Conservation (phyloP, 352 stramenopile species). For the Pythium vanterpoolii region DNA sequence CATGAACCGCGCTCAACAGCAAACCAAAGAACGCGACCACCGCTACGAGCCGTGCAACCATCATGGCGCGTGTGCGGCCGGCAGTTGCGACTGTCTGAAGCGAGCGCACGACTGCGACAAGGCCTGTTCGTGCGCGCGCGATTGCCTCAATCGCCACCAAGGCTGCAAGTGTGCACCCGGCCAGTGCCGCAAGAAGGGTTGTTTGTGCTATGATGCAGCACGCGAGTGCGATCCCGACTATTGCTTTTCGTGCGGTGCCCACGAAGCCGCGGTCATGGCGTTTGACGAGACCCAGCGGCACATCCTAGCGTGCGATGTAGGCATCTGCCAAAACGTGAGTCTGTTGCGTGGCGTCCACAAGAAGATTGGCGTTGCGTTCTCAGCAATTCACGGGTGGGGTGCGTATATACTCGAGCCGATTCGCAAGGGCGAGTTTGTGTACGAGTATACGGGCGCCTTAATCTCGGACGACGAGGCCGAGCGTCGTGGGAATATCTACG, state of each 20-base stretch:
- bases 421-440: conserved; percentile 44
- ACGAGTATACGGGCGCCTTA: conserved; percentile 55
- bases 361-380: conserved; percentile 43
- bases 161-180: conserved; percentile 59
- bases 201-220: conserved; percentile 45
- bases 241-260: conserved; percentile 66
- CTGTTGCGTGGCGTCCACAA: conserved; percentile 46
- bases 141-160: conserved; percentile 62
- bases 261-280: conserved; percentile 54
- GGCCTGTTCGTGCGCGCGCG: conserved; percentile 53
- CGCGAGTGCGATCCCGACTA: conserved; percentile 74
- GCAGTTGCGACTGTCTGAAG: conserved; percentile 47
- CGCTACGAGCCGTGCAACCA: conserved; percentile 67
- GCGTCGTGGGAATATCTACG: conserved; percentile 72
- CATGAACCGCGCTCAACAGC: conserved; percentile 30
- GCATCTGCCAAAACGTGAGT: conserved; percentile 64
- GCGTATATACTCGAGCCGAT: conserved; percentile 47
- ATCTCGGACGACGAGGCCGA: conserved; percentile 62
- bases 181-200: conserved; percentile 51
- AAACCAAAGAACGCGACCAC: conserved; percentile 44
- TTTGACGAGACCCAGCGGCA: conserved; percentile 29
- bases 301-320: conserved; percentile 26
- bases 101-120: conserved; percentile 57
- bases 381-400: conserved; percentile 48
- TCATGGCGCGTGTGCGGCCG: conserved; percentile 37